Conservation (phyloP, 257 asterid genomes). For the Plantago major region DNA sequence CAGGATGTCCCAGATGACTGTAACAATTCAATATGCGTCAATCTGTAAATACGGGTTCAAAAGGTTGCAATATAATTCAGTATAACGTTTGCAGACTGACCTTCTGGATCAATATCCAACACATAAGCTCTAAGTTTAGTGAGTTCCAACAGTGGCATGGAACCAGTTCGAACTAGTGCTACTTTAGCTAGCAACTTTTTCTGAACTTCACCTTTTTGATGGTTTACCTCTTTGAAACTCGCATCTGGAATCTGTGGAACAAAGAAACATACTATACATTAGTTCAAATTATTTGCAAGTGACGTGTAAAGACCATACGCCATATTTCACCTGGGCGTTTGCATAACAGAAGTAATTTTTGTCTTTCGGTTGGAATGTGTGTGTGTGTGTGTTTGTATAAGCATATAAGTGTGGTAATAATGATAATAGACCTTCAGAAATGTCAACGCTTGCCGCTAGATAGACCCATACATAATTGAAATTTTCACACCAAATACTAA, state of each 20-base stretch:
- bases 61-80: constrained; percentile 2
- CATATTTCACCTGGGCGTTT: too few relatives aligned
- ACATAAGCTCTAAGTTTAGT: constrained; percentile 55
- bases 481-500: too few relatives aligned
- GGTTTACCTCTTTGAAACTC: constrained; percentile 33
- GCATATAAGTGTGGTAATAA: too few relatives aligned
- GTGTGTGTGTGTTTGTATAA: too few relatives aligned
- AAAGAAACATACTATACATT: constrained; percentile 14
- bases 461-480: not conserved
- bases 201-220: constrained; percentile 23
- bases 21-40: constrained; percentile 16
- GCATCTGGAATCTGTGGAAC: constrained; percentile 47
- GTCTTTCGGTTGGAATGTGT: too few relatives aligned
- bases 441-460: too few relatives aligned
- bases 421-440: too few relatives aligned
- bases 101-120: constrained; percentile 54
- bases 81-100: constrained; percentile 34
- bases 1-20: constrained; percentile 80
- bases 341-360: too few relatives aligned
- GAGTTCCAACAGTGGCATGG: constrained; percentile 62
- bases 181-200: constrained; percentile 65
- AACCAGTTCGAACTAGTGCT: constrained; percentile 66
- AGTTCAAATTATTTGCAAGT: constrained; percentile 1
- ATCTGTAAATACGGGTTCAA: constrained; percentile 12
- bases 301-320: not conserved